A percentile compares a stretch with the other conserved stretches of the same genome.
phyloP scores from a whole-genome alignment of 2,329 filamentous ascomycete species.

The Arthrobotrys musiformis region DNA sequence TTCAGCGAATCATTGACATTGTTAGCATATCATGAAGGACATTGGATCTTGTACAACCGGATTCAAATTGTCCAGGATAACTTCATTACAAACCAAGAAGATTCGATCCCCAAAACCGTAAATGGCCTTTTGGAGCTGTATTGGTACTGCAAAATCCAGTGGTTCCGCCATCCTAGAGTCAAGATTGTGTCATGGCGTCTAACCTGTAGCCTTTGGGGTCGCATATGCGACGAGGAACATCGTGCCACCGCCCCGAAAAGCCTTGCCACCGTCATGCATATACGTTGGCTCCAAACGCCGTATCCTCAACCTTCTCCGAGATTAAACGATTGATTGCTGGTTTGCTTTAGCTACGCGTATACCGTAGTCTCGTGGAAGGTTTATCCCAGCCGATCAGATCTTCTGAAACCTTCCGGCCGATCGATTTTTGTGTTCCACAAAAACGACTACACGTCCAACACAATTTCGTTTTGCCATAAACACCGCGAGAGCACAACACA shows the following conservation, averaged over 20 bases:
- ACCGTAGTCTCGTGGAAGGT: constrained; percentile 12
- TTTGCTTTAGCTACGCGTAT: neutral
- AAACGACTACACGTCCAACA: constrained; percentile 41
- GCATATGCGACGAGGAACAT: constrained; percentile 19
- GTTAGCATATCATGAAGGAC: neutral
- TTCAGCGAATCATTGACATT: neutral
- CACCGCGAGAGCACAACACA: neutral
- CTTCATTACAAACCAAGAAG: constrained; percentile 68
- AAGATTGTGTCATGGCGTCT: neutral
- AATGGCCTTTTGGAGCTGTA: constrained; percentile 16
- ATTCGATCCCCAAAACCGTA: constrained; percentile 76
- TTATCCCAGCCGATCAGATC: constrained; percentile 7
- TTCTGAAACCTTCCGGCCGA: constrained; percentile 11
- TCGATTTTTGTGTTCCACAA: constrained; percentile 17
- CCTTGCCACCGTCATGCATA: constrained; percentile 25
- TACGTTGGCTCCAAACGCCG: neutral
- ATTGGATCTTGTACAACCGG: neutral
- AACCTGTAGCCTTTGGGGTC: constrained; percentile 1
- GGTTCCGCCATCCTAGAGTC: neutral
- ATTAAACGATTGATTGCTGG: neutral
- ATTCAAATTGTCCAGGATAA: neutral
- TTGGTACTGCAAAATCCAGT: neutral
- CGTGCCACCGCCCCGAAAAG: constrained; percentile 10
- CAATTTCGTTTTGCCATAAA: constrained; percentile 10
- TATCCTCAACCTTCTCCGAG: neutral